Conservation (phyloP, 495 filamentous ascomycete species). For the Clohesyomyces aquaticus region DNA sequence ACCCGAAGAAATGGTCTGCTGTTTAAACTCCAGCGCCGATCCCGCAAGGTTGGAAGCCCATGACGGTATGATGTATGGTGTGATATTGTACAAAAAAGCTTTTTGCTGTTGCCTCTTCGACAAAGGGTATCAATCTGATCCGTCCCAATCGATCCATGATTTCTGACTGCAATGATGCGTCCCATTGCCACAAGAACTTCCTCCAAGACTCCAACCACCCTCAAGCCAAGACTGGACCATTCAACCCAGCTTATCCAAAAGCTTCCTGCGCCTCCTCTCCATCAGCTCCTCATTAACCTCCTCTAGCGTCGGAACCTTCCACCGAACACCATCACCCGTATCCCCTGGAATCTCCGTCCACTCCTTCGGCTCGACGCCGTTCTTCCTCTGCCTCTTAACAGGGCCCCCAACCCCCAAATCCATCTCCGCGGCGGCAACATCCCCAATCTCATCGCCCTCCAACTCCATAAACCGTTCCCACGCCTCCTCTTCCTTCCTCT, state of each 20-base stretch:
- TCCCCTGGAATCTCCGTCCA: conserved; percentile 92
- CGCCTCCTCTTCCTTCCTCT: conserved; percentile 79
- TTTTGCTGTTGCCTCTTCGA: conserved; percentile 4
- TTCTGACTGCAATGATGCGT: background rate
- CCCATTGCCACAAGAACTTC: no score
- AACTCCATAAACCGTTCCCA: conserved; percentile 62
- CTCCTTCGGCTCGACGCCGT: conserved; percentile 54
- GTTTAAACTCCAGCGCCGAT: background rate
- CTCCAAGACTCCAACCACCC: background rate
- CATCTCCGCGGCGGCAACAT: background rate
- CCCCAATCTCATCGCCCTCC: conserved; percentile 41
- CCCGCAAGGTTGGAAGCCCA: background rate
- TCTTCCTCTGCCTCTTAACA: conserved; percentile 49
- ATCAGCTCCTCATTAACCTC: conserved; percentile 93
- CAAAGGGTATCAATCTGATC: conserved; percentile 31
- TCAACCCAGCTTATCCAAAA: conserved; percentile 72
- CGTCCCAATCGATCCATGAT: background rate
- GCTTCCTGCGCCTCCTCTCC: conserved; percentile 76
- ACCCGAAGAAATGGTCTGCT: background rate
- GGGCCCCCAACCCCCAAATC: conserved; percentile 14
- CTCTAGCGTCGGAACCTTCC: conserved; percentile 82
- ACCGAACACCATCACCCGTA: conserved; percentile 76
- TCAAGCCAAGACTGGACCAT: background rate
- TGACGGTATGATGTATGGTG: conserved; percentile 1
- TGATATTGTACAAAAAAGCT: conserved; percentile 4